Evolutionary conservation across 805 yeast genomes (phyloP).

Genomic region (Barnettozyma pratensis): DNA sequence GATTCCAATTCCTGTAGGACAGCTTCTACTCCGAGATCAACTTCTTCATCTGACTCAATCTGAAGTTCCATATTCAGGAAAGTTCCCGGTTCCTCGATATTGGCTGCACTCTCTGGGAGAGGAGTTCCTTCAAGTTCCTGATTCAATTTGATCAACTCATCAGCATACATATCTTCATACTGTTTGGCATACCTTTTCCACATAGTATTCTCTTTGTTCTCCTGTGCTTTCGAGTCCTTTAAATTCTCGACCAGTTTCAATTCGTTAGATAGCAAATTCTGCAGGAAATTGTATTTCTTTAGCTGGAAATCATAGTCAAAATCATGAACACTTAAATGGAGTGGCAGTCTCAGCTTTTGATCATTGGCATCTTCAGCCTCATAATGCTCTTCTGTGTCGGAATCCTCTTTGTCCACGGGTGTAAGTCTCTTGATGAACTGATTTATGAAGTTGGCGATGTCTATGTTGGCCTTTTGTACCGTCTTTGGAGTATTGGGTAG

Average conservation of each 20-base stretch:
- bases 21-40: conserved; percentile 2
- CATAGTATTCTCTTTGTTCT: conserved; percentile 8
- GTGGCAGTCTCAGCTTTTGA: conserved; percentile 14
- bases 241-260: conserved; percentile 12
- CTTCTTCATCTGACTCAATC: not conserved
- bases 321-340: conserved; percentile 10
- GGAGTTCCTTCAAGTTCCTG: conserved; percentile 5
- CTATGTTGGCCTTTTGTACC: conserved; percentile 3
- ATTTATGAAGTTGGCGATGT: conserved; percentile 9
- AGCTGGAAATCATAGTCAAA: conserved; percentile 19
- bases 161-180: conserved; percentile 10
- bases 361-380: not conserved
- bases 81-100: not conserved
- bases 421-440: conserved; percentile 9
- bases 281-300: conserved; percentile 13
- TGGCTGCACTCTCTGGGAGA: not conserved
- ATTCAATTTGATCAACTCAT: conserved; percentile 10
- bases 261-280: conserved; percentile 17
- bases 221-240: conserved; percentile 8
- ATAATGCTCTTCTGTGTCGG: not conserved
- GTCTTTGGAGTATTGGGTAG: conserved; percentile 3
- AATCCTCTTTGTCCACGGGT: not conserved
- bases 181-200: conserved; percentile 10
- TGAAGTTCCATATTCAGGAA: conserved; percentile 1
- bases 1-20: conserved; percentile 11